Percentiles rank a stretch among this genome's conserved stretches.
Evolutionary conservation across 257 asterid species (phyloP).

Genomic region (Cinchona pubescens): DNA sequence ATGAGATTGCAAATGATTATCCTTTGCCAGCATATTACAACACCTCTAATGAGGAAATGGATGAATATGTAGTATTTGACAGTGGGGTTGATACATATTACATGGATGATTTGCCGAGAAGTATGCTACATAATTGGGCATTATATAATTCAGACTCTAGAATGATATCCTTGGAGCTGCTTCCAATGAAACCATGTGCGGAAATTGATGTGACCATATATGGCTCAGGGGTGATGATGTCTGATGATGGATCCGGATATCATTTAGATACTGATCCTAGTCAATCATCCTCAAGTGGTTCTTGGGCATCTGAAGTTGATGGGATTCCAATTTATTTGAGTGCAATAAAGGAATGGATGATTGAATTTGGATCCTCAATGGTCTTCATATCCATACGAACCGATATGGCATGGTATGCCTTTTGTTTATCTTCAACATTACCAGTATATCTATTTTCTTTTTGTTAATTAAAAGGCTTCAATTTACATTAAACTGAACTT

Average conservation of each 20-base stretch:
- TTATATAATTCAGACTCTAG: constrained; percentile 89
- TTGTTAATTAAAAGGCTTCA: not conserved
- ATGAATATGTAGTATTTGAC: constrained; percentile 82
- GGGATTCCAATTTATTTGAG: constrained; percentile 84
- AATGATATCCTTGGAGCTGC: constrained; percentile 82
- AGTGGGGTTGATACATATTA: constrained; percentile 46
- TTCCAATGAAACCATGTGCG: constrained; percentile 86
- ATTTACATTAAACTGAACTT: not conserved
- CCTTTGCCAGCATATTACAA: constrained; percentile 91
- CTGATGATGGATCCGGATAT: constrained; percentile 93
- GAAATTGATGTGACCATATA: constrained; percentile 83
- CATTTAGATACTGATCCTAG: constrained; percentile 58
- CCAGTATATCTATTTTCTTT: not conserved
- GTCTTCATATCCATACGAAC: constrained; percentile 78
- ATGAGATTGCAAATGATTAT: constrained; percentile 92
- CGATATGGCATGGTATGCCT: constrained; percentile 83
- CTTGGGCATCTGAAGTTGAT: constrained; percentile 47
- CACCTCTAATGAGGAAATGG: constrained; percentile 64
- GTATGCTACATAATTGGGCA: constrained; percentile 91
- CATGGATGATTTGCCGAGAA: constrained; percentile 68
- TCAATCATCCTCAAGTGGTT: constrained; percentile 49
- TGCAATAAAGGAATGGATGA: constrained; percentile 92
- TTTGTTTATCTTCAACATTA: constrained; percentile 13
- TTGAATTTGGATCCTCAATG: constrained; percentile 84
- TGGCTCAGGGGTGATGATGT: constrained; percentile 83